phyloP scores from a whole-genome alignment of 768 basidiomycete species.

The Epithele typhae region DNA sequence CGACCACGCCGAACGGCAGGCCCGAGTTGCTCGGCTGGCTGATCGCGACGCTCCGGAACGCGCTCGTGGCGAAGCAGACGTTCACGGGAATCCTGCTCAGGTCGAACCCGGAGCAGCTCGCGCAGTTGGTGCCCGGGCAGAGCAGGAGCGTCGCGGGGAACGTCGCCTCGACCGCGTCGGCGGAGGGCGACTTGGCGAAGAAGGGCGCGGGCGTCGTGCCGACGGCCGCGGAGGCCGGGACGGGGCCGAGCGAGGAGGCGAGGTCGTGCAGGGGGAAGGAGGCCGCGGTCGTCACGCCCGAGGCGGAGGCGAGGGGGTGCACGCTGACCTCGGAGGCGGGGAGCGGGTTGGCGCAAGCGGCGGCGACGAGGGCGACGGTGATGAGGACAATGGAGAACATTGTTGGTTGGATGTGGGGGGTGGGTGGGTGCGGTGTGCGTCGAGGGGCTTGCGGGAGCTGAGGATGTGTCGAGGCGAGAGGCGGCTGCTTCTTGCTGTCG shows the following conservation, averaged over 20 bases:
- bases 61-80: conserved; percentile 3
- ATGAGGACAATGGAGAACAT: not conserved
- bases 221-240: not conserved
- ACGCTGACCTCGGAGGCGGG: no score
- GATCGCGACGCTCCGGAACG: conserved; percentile 5
- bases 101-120: conserved; percentile 2
- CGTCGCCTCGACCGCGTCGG: not conserved
- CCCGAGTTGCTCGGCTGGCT: conserved; percentile 4
- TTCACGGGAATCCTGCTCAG: not conserved
- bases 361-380: not conserved
- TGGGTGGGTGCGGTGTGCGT: no score
- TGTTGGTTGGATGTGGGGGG: not conserved
- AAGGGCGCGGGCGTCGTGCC: no score
- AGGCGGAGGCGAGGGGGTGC: not conserved
- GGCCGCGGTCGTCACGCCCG: not conserved
- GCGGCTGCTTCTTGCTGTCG: no score
- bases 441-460: not conserved
- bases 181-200: not conserved
- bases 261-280: not conserved
- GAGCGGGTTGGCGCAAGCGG: not conserved
- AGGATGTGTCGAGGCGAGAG: not conserved
- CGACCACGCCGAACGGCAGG: conserved; percentile 5
- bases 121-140: conserved; percentile 1
- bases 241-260: not conserved
- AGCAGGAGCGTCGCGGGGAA: conserved; percentile 5